Percentiles rank a stretch among this genome's conserved stretches.
Evolutionary conservation across 371 early-diverging fungal species (phyloP).

Genomic region (Syncephalastrum monosporum): DNA sequence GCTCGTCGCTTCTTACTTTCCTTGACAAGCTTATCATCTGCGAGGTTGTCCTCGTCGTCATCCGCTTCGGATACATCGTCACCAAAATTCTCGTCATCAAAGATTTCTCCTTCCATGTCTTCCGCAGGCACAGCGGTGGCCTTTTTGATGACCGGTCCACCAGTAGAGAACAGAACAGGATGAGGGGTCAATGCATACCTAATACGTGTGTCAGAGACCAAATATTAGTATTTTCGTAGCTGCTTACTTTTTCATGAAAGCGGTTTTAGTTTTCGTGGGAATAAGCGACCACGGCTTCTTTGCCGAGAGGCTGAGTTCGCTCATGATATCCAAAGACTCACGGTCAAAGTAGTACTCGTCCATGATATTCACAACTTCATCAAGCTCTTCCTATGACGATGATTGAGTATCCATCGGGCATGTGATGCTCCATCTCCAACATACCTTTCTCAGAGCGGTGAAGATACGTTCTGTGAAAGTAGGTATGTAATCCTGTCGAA

Average conservation of each 20-base stretch:
- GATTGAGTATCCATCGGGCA: conserved; percentile 8
- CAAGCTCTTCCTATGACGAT: conserved; percentile 55
- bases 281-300: conserved; percentile 57
- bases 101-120: conserved; percentile 70
- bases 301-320: conserved; percentile 64
- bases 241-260: conserved; percentile 78
- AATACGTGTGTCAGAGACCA: conserved; percentile 1
- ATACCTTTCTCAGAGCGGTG: conserved; percentile 58
- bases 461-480: conserved; percentile 67
- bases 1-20: conserved; percentile 5
- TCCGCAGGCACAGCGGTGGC: conserved; percentile 40
- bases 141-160: conserved; percentile 36
- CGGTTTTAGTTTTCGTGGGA: conserved; percentile 68
- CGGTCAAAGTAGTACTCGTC: conserved; percentile 86
- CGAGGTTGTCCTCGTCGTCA: conserved; percentile 31
- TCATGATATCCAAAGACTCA: conserved; percentile 86
- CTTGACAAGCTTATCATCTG: conserved; percentile 3
- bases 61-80: conserved; percentile 64
- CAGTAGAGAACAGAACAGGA: conserved; percentile 64
- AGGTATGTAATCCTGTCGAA: conserved; percentile 84
- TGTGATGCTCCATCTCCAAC: conserved; percentile 8
- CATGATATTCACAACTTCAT: conserved; percentile 79
- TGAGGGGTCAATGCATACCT: conserved; percentile 79
- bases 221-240: too few species aligned
- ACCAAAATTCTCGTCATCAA: conserved; percentile 57